These are phyloP conservation scores for Xylaria sp. DNA, from an alignment of 2,329 filamentous ascomycete genomes.

Conservation along the genomic window DNA sequence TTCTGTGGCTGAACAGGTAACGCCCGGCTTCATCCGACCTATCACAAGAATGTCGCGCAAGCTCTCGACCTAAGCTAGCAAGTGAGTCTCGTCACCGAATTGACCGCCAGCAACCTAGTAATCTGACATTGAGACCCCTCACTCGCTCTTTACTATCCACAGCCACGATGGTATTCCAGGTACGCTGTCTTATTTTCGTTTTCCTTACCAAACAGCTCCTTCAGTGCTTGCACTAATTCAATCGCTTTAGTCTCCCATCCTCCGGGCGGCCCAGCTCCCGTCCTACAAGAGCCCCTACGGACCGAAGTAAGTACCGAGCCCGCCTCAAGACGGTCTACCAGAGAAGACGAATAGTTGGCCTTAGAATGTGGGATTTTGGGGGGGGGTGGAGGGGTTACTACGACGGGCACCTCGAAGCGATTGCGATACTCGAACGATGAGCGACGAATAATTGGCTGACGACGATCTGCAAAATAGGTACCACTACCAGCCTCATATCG, in stretches of 20 bases:
- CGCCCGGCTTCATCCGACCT: conserved; percentile 45
- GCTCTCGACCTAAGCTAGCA: conserved; percentile 30
- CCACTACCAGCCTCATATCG: conserved; percentile 66
- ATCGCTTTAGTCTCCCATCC: conserved; percentile 58
- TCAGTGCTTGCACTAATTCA: conserved; percentile 13
- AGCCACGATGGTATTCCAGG: conserved; percentile 47
- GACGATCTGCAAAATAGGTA: conserved; percentile 59
- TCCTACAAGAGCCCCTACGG: conserved; percentile 72
- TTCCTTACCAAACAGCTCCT: not conserved
- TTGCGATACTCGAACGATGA: conserved; percentile 14
- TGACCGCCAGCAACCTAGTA: conserved; percentile 29
- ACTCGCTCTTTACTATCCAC: conserved; percentile 32
- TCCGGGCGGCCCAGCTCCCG: conserved; percentile 54
- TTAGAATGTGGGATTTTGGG: not conserved
- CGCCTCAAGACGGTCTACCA: not conserved
- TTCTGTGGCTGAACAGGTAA: conserved; percentile 22
- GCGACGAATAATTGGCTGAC: conserved; percentile 27
- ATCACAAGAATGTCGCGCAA: conserved; percentile 48
- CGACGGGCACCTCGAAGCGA: not conserved
- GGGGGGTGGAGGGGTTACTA: not conserved
- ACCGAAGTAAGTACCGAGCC: conserved; percentile 67
- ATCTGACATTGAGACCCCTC: conserved; percentile 42
- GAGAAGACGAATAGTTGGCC: not conserved
- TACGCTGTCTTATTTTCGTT: conserved; percentile 26
- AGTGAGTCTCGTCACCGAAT: conserved; percentile 40